phyloP scores from a whole-genome alignment of 192 early-diverging fungal species.

The Coemansia sp. region DNA sequence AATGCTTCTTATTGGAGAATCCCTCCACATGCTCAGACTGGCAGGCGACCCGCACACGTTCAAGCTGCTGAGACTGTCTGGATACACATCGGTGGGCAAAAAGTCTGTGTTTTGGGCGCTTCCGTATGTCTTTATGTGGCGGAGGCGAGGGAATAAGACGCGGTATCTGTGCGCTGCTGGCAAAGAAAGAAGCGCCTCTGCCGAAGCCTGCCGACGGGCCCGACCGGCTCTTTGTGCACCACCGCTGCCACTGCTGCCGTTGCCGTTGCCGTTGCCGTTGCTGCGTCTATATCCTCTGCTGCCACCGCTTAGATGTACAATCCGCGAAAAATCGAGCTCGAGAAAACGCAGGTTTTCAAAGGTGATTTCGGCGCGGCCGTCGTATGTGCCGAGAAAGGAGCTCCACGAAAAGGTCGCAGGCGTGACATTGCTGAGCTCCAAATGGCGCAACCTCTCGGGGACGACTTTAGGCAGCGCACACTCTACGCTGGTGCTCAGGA shows the following conservation, averaged over 20 bases:
- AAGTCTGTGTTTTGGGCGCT: not conserved
- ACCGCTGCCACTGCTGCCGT: too few relatives aligned
- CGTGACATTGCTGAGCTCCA: not conserved
- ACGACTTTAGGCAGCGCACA: not conserved
- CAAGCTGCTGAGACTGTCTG: not conserved
- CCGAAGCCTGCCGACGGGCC: too few relatives aligned
- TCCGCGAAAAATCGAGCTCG: not conserved
- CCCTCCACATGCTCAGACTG: not conserved
- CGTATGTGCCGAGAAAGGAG: not conserved
- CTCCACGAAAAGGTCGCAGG: not conserved
- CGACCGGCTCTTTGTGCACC: too few relatives aligned
- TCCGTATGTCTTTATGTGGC: not conserved
- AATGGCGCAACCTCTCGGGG: not conserved
- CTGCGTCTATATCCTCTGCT: not conserved
- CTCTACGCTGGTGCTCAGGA: not conserved
- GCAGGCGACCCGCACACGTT: not conserved
- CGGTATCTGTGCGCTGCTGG: too few relatives aligned
- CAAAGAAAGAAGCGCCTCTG: too few relatives aligned
- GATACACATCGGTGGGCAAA: not conserved
- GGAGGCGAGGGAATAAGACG: not conserved
- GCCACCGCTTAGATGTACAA: not conserved
- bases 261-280: not conserved
- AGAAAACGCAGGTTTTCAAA: not conserved
- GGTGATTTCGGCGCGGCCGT: not conserved
- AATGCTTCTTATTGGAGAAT: not conserved